Evolutionary conservation across 208 protist genomes (phyloP).

Genomic region (Polymyxa betae): DNA sequence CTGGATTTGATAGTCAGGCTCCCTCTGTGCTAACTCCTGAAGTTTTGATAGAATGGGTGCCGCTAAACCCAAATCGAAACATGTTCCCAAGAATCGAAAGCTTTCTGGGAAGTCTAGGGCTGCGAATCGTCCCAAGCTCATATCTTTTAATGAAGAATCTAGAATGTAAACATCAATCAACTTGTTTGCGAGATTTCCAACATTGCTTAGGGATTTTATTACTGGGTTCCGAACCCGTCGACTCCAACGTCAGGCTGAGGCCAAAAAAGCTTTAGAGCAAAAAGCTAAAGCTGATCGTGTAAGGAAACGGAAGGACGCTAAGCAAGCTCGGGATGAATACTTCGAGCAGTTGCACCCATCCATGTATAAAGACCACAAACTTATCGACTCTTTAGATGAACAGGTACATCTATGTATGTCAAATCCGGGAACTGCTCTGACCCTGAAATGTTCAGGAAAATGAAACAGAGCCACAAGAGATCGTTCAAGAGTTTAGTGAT

Average conservation of each 20-base stretch:
- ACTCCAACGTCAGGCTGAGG: background rate
- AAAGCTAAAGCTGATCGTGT: background rate
- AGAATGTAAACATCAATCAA: background rate
- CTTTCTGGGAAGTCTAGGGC: too few relatives aligned
- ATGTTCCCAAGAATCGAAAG: too few relatives aligned
- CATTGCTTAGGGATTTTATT: slow-evolving; percentile 7
- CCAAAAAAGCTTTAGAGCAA: background rate
- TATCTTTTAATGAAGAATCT: slow-evolving; percentile 38
- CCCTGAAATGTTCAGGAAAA: background rate
- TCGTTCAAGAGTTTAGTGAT: slow-evolving; percentile 12
- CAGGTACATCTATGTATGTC: background rate
- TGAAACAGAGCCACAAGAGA: background rate
- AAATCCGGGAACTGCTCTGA: background rate
- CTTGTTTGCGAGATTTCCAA: background rate
- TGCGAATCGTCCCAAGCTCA: background rate
- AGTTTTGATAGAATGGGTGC: too few relatives aligned
- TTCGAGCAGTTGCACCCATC: background rate
- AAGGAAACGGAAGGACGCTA: background rate
- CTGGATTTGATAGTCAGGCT: too few relatives aligned
- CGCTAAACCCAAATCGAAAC: too few relatives aligned
- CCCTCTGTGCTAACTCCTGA: too few relatives aligned
- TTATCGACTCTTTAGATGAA: background rate
- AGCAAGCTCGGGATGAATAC: slow-evolving; percentile 1
- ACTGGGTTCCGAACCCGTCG: background rate
- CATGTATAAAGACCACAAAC: slow-evolving; percentile 45